Evolutionary conservation across 768 basidiomycete genomes (phyloP), one percentile per base, ranked within the genome.

Genomic region (Saitozyma podzolica): DNA sequence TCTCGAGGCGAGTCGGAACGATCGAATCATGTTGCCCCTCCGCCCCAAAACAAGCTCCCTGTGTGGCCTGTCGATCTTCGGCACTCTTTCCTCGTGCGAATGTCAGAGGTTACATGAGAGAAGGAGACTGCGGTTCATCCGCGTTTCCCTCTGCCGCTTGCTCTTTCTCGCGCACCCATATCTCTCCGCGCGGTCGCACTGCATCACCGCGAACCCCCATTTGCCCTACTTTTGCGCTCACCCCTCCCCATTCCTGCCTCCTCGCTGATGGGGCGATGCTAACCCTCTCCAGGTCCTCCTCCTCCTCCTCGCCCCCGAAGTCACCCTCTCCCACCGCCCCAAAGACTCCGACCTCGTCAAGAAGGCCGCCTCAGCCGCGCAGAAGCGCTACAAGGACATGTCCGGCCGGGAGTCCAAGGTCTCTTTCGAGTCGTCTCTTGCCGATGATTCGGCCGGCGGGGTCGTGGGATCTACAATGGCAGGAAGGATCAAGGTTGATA

Each of bases 401-500:
- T 90, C 89, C 61, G 94, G 93, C 11, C 82, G 84, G 50, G 82
- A 84, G 50, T 78, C 89, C 20, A 81, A 82, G 51, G 83, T 86
- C 62, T 83, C 83, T 2, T 85, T 93, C 0, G 82, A 88, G 52
- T 85, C 84, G 19, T 80, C 82, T 20, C 77, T 98, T 63, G 81
- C 83, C 40, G 84, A 90, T 67, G 87, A 92, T 45, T 81, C 85
- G 65, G 86, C 93, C 60, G 96, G 96, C 13, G 95, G 95, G 13
- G 82, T 96, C 52, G 87, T 87, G 72, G 84, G 97, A 16, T 74
- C 84, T 13, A 89, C 85, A 56, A 88, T 88, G 19, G 84, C 84
- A 9, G 84, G 84, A 41, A 86, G 91, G 56, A 97, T 97, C 78
- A 89, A 86, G 19, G 84, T 99, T 20, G 90, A 98, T 80, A 98